Percentiles rank a stretch among this genome's conserved stretches.
These are phyloP conservation scores for Candida dendrica DNA, from an alignment of 805 yeast genomes.

Conservation along the genomic window DNA sequence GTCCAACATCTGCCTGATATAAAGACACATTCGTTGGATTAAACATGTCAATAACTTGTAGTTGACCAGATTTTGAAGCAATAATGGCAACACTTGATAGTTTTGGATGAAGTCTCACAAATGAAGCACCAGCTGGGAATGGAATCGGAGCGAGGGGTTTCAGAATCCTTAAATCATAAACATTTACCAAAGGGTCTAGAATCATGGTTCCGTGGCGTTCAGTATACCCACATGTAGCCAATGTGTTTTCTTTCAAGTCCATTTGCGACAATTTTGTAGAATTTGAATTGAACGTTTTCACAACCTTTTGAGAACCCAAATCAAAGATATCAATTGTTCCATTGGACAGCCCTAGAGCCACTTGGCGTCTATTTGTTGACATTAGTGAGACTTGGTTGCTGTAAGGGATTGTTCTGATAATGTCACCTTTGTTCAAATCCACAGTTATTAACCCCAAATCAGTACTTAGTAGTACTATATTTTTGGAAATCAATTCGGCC, in stretches of 20 bases:
- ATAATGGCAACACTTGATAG: constrained; percentile 70
- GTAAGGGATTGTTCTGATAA: constrained; percentile 33
- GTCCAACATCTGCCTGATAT: constrained; percentile 57
- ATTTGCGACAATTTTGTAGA: constrained; percentile 56
- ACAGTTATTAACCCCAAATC: constrained; percentile 31
- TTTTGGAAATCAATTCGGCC: constrained; percentile 25
- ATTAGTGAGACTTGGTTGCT: constrained; percentile 38
- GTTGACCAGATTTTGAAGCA: constrained; percentile 70
- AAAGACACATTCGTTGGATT: constrained; percentile 64
- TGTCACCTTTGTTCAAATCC: constrained; percentile 32
- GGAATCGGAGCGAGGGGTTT: constrained; percentile 72
- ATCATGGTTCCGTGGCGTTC: constrained; percentile 49
- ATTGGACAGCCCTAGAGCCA: constrained; percentile 50
- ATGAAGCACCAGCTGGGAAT: constrained; percentile 85
- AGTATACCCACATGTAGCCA: constrained; percentile 79
- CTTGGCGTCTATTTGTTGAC: constrained; percentile 42
- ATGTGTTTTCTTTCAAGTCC: constrained; percentile 55
- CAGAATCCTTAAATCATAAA: constrained; percentile 72
- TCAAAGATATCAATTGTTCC: constrained; percentile 64
- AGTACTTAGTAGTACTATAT: constrained; percentile 40
- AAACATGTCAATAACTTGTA: constrained; percentile 77
- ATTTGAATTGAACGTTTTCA: constrained; percentile 53
- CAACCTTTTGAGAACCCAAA: constrained; percentile 37
- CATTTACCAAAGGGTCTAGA: constrained; percentile 76
- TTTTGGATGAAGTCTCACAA: constrained; percentile 80